Evolutionary conservation across 441 rosid species (phyloP), one percentile per base, ranked within the genome.

Genomic region (Croton laevigatus): DNA sequence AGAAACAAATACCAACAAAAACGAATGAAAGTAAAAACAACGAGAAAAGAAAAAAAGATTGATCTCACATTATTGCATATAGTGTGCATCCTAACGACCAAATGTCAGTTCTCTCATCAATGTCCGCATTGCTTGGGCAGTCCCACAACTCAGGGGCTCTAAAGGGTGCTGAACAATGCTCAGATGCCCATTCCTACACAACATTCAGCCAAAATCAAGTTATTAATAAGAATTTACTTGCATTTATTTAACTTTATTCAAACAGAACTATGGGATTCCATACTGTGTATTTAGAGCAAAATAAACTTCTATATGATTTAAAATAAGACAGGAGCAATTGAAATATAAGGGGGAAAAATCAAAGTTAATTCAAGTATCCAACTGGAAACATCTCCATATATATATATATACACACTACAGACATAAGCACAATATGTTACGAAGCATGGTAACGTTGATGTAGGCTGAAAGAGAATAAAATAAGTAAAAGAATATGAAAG

Each of bases 91-190:
- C 99, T 69, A 96, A 81, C 3, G 99, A 96, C 99, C 99, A 96
- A 38, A 96, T 84, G 76, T 96, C 99, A 59, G 96, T 93, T 85
- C 98, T 90, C 86, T 93, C 99, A 71, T 96, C 99, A 75, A 96
- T 91, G 79, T 88, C 89, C 19, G 84, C 88, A 68, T 96, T 89
- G 74, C 99, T 96, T 42, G 97, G 97, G 84, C 98, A 91, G 78
- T 96, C 98, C 98, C 98, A 96, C 71, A 96, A 83, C 78, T 93
- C 99, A n/a, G 99, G 99, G 73, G 99, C 98, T 83, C 98, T 90
- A 76, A 87, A 86, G 59, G 98, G 98, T 76, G 99, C 99, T 53
- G 97, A 88, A 78, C 97, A 93, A 81, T 96, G 97, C 74, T 91
- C 96, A 57, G 97, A 79, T 77, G 99, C 88, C 98, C 99, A 93